phyloP scores from a whole-genome alignment of 2,329 filamentous ascomycete species.

The Aspergillus quadrilineatus region DNA sequence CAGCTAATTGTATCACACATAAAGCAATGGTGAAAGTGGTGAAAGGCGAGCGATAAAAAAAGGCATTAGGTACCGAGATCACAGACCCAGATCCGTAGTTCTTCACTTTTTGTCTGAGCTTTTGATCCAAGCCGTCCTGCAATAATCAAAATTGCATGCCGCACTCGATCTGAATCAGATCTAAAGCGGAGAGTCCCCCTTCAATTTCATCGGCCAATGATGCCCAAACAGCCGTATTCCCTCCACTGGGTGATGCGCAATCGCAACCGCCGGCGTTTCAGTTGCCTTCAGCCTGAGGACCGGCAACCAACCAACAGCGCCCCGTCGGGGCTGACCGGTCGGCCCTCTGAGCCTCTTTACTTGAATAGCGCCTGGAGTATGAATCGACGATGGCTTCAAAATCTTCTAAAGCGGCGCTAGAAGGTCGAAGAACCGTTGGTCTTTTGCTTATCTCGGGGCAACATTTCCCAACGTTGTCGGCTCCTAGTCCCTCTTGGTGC shows the following conservation, averaged over 20 bases:
- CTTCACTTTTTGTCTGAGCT: background rate
- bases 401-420: conserved; percentile 7
- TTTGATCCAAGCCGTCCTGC: background rate
- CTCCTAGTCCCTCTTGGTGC: background rate
- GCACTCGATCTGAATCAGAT: conserved; percentile 5
- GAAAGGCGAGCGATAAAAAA: background rate
- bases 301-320: conserved; percentile 2
- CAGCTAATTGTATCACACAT: background rate
- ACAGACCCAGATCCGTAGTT: background rate
- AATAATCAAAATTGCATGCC: background rate
- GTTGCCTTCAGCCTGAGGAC: background rate
- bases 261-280: conserved; percentile 8
- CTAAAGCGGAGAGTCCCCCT: background rate
- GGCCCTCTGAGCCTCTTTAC: background rate
- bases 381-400: conserved; percentile 5
- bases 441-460: background rate
- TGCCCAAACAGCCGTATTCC: background rate
- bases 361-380: background rate
- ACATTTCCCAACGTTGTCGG: background rate
- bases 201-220: background rate
- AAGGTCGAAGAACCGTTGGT: conserved; percentile 1
- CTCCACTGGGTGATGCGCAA: background rate
- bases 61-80: background rate
- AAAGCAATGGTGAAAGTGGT: background rate
- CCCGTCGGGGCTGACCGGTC: background rate